phyloP scores from a whole-genome alignment of 2,329 filamentous ascomycete species.

The Samsoniella hepiali region DNA sequence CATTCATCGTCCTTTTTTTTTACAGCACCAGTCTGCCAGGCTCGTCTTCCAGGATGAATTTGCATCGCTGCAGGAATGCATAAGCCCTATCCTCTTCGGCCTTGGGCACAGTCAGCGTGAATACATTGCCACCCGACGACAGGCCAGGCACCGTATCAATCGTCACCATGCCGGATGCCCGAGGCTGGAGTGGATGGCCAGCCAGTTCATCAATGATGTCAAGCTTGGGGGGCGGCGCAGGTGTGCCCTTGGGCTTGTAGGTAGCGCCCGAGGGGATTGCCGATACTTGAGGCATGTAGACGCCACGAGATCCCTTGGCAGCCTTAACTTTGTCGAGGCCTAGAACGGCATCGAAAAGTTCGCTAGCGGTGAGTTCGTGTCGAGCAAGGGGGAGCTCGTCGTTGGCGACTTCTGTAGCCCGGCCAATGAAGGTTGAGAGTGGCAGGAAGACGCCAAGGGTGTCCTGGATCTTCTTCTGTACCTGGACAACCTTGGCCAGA shows the following conservation, averaged over 20 bases:
- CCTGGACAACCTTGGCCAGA: constrained; percentile 71
- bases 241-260: constrained; percentile 48
- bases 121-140: constrained; percentile 65
- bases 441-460: constrained; percentile 78
- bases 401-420: constrained; percentile 84
- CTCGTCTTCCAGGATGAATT: constrained; percentile 76
- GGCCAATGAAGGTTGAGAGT: constrained; percentile 79
- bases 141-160: constrained; percentile 42
- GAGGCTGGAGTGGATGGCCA: constrained; percentile 33
- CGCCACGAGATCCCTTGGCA: constrained; percentile 55
- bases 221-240: constrained; percentile 29
- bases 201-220: constrained; percentile 85
- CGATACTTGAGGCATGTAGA: constrained; percentile 69
- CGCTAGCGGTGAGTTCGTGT: constrained; percentile 63
- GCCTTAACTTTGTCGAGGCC: constrained; percentile 55
- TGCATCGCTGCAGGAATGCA: constrained; percentile 81
- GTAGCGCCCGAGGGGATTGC: constrained; percentile 49
- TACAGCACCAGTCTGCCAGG: constrained; percentile 70
- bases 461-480: constrained; percentile 75
- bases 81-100: constrained; percentile 78
- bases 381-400: constrained; percentile 71
- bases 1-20: not conserved
- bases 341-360: constrained; percentile 86
- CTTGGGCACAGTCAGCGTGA: constrained; percentile 75
- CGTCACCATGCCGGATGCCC: constrained; percentile 29